Conservation (phyloP, 768 basidiomycete species). For the Lactifluus volemus region DNA sequence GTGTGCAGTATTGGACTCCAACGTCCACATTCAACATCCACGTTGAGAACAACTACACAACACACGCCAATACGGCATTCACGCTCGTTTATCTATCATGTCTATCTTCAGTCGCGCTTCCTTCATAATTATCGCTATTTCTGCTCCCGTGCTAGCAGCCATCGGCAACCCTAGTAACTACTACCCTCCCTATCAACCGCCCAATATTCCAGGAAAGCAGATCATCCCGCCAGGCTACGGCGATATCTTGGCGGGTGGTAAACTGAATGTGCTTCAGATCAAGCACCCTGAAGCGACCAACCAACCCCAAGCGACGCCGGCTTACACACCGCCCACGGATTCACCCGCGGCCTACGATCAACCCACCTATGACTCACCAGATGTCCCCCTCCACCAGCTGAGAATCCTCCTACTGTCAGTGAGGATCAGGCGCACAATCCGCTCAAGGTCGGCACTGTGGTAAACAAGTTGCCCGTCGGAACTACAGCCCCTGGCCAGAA, state of each 20-base stretch:
- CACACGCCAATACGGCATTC: slow-evolving; percentile 1
- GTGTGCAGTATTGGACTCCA: not conserved
- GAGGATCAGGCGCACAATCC: not conserved
- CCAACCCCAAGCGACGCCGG: not conserved
- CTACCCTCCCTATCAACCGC: slow-evolving; percentile 3
- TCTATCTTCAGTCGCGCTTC: slow-evolving; percentile 6
- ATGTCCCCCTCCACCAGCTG: not conserved
- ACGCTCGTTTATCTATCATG: slow-evolving; percentile 13
- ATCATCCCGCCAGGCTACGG: not conserved
- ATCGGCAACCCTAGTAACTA: not conserved
- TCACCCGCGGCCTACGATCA: not conserved
- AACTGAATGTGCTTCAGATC: not conserved
- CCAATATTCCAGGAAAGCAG: not conserved
- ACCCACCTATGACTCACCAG: not conserved
- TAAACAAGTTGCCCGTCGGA: not conserved
- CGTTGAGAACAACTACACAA: not conserved
- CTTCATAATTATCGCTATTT: slow-evolving; percentile 9
- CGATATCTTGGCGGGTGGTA: not conserved
- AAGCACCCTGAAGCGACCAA: not conserved
- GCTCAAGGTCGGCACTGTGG: not conserved
- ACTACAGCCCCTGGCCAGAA: not conserved
- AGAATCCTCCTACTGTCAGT: not conserved
- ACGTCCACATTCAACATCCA: not conserved
- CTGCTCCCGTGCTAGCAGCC: not conserved
- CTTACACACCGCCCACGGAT: not conserved